Conservation (phyloP, 73 alveolate genomes). For the Blepharisma stoltei region DNA sequence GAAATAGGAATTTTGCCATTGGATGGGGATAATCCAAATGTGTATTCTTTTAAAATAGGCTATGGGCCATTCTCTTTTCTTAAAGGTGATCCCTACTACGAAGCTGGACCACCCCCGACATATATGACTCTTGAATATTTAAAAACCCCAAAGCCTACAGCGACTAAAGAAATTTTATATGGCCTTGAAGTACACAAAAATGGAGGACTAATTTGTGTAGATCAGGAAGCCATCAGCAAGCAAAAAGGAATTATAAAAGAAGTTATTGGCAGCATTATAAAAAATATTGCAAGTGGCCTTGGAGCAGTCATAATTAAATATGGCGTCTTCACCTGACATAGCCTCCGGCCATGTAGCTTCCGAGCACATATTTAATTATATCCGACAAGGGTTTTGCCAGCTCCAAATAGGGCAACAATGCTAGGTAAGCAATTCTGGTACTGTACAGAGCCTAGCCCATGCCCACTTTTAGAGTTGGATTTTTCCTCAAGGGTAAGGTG, state of each 20-base stretch:
- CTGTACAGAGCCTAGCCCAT: too few relatives aligned
- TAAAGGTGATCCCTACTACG: slow-evolving; percentile 7
- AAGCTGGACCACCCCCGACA: slow-evolving; percentile 26
- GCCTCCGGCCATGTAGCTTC: too few relatives aligned
- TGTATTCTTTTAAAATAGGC: slow-evolving; percentile 15
- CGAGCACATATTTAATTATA: too few relatives aligned
- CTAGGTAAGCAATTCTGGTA: too few relatives aligned
- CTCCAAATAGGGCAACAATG: too few relatives aligned
- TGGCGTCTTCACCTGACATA: too few relatives aligned
- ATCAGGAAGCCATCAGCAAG: slow-evolving; percentile 56
- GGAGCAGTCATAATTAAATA: too few relatives aligned
- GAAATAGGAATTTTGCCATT: slow-evolving; percentile 40
- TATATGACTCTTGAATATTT: not conserved
- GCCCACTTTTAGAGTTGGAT: too few relatives aligned
- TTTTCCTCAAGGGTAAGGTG: too few relatives aligned
- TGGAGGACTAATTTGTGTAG: slow-evolving; percentile 64
- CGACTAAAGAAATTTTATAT: slow-evolving; percentile 46
- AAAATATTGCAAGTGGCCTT: slow-evolving; percentile 51
- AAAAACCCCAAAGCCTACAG: slow-evolving; percentile 35
- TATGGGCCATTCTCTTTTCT: slow-evolving; percentile 6
- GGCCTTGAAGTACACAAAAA: slow-evolving; percentile 43
- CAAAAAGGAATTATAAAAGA: slow-evolving; percentile 54
- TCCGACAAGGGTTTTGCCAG: too few relatives aligned
- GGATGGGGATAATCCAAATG: slow-evolving; percentile 38
- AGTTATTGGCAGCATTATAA: slow-evolving; percentile 45